Evolutionary conservation across 192 early-diverging fungal species (phyloP), one percentile per base, ranked within the genome.

Genomic region (Rhizophlyctis rosea): DNA sequence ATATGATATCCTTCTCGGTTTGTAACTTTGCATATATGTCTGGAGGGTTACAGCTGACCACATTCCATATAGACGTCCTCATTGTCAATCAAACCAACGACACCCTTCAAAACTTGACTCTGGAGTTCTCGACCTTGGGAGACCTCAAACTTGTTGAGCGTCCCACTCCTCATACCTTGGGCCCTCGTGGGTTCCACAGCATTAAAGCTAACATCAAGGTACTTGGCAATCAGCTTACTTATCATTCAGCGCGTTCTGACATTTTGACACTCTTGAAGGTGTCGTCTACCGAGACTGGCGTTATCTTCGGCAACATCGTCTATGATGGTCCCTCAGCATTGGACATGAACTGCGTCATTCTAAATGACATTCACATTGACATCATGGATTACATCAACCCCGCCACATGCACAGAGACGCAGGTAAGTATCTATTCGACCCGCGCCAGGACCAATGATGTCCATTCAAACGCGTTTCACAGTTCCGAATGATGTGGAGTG

Each of bases 301-400:
- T 96, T 9, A 97, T 99, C 63, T 98, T 97, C 77, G 93, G 95
- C 59, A 99, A 93, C 76, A 94, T 99, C 75, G 94, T 96, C 23
- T 99, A 98, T 63, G 96, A 99, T 76, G 91, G 92, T n/a, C 88
- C 93, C 23, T 88, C 88, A 5, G 87, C 90, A n/a, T 78, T 81
- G 23, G 96, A 97, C 62, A 84, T 84, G 67, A 89, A 93, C 68
- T 96, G 88, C 67, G 93, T 98, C 11, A 90, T 98, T 31, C 78
- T 99, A 56, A 98, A 95, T 64, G 96, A 99, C 65, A 92, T 99
- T 51, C 94, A 96, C 65, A 91, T 99, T 67, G 96, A 99, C 65
- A 99, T 99, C 64, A 96, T 98, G 94, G 96, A 98, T 73, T 99
- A 98, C 72, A 96, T 99, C 76, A 91, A 94, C 49, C 90, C 94